Conservation (phyloP, 768 basidiomycete species). For the Leccinum boreale region DNA sequence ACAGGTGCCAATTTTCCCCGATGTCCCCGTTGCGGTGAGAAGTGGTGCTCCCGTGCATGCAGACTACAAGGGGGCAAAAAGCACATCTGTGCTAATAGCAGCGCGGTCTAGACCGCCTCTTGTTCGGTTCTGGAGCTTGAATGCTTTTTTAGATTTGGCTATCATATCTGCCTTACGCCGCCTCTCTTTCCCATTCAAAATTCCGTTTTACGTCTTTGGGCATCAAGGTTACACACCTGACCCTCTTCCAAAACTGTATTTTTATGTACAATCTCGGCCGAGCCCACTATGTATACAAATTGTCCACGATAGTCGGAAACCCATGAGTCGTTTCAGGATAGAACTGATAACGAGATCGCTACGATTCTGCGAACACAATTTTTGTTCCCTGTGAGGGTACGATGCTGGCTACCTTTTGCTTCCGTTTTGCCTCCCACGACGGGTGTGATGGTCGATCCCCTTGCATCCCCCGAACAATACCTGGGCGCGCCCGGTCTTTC, state of each 20-base stretch:
- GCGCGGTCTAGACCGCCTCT: constrained; percentile 8
- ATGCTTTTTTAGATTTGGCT: background rate
- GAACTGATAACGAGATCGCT: background rate
- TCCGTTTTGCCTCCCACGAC: constrained; percentile 94
- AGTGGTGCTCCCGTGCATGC: constrained; percentile 66
- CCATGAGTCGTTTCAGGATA: background rate
- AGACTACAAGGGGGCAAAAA: constrained; percentile 50
- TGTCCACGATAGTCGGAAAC: background rate
- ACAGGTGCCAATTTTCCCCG: constrained; percentile 54
- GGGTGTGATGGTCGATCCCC: constrained; percentile 65
- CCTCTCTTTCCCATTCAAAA: background rate
- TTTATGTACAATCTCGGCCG: background rate
- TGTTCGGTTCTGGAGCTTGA: background rate
- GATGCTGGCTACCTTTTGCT: constrained; percentile 62
- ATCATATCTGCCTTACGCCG: background rate
- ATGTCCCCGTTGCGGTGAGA: constrained; percentile 55
- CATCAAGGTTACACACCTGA: background rate
- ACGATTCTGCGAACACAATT: constrained; percentile 52
- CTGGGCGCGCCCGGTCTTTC: background rate
- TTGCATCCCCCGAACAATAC: constrained; percentile 3
- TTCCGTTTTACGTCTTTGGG: background rate
- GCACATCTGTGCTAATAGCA: constrained; percentile 40
- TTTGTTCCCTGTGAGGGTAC: constrained; percentile 78
- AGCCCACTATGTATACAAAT: background rate
- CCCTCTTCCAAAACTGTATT: background rate